Conservation (phyloP, 208 protist species). For the Trypanosoma scelopori region DNA sequence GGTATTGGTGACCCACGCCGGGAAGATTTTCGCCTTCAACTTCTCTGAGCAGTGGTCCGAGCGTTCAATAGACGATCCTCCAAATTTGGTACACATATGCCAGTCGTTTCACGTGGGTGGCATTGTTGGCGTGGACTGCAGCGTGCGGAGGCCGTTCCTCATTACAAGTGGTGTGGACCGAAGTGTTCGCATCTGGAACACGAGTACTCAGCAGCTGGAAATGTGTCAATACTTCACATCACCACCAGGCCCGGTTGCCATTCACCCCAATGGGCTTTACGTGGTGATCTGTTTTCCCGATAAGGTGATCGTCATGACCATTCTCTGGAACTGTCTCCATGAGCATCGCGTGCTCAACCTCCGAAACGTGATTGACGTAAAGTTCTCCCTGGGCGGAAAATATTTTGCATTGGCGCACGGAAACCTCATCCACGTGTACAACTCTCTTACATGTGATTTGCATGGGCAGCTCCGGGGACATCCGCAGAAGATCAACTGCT, state of each 20-base stretch:
- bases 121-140: conserved; percentile 92
- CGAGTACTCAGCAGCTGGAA: conserved; percentile 83
- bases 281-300: conserved; percentile 94
- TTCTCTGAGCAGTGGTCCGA: conserved; percentile 51
- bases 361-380: conserved; percentile 81
- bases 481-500: conserved; percentile 84
- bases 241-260: conserved; percentile 86
- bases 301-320: conserved; percentile 93
- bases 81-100: conserved; percentile 46
- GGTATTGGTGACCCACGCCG: conserved; percentile 53
- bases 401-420: conserved; percentile 93
- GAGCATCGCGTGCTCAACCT: conserved; percentile 90
- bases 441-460: conserved; percentile 91
- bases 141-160: conserved; percentile 94
- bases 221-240: conserved; percentile 85
- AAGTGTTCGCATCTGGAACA: conserved; percentile 96
- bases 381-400: conserved; percentile 93
- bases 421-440: conserved; percentile 93
- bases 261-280: conserved; percentile 94
- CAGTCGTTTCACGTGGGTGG: conserved; percentile 80
- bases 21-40: conserved; percentile 64
- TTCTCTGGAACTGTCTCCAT: conserved; percentile 92
- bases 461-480: conserved; percentile 93
- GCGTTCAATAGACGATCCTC: conserved; percentile 28
- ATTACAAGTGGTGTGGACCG: conserved; percentile 91